phyloP scores from a whole-genome alignment of 2,329 filamentous ascomycete species.

The Pseudogymnoascus sp. region DNA sequence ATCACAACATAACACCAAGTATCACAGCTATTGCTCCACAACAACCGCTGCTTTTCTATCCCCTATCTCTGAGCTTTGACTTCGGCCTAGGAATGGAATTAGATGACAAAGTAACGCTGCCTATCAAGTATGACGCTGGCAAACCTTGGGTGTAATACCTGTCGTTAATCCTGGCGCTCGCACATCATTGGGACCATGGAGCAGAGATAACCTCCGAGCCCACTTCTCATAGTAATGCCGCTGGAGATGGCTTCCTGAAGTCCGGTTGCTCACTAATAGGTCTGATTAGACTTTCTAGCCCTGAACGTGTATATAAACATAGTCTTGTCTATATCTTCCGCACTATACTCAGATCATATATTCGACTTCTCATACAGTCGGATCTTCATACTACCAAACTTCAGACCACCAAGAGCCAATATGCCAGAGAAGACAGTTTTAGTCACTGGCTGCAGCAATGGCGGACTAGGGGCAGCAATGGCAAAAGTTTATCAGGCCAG shows the following conservation, averaged over 20 bases:
- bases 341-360: neutral
- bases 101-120: neutral
- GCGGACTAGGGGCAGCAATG: slow-evolving; percentile 35
- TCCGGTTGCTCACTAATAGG: neutral
- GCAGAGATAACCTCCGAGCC: neutral
- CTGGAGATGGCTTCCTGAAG: neutral
- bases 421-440: slow-evolving; percentile 19
- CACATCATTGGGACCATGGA: neutral
- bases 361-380: neutral
- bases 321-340: neutral
- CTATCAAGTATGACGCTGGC: neutral
- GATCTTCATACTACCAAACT: neutral
- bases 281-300: neutral
- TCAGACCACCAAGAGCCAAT: neutral
- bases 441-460: slow-evolving; percentile 32
- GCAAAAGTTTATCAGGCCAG: slow-evolving; percentile 31
- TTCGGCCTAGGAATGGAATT: neutral
- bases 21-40: neutral
- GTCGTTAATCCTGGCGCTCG: neutral
- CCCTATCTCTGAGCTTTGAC: neutral
- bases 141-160: neutral
- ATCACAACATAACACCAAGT: too few species aligned
- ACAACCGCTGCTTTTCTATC: neutral
- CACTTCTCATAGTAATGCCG: neutral
- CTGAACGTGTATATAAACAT: neutral